Conservation (phyloP, 371 early-diverging fungal species). For the Apophysomyces ossiformis region DNA sequence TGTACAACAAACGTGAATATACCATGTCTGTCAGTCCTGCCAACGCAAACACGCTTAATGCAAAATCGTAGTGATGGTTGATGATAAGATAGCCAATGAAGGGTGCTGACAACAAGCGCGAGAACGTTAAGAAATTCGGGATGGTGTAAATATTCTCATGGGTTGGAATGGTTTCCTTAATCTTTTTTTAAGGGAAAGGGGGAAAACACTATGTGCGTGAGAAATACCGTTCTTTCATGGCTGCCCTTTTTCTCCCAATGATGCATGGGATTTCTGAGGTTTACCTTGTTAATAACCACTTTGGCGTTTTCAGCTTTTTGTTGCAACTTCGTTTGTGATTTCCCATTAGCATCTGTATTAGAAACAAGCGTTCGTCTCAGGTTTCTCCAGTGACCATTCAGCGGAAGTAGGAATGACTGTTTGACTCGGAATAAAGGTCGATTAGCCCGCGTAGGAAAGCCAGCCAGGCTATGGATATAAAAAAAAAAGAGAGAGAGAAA, state of each 20-base stretch:
- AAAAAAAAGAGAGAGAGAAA: neutral
- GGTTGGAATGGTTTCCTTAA: slow-evolving; percentile 34
- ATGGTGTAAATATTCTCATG: slow-evolving; percentile 88
- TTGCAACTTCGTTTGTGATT: slow-evolving; percentile 14
- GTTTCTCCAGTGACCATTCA: neutral
- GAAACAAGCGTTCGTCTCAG: slow-evolving; percentile 6
- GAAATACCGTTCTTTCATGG: neutral
- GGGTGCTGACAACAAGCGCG: slow-evolving; percentile 80
- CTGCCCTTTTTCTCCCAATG: neutral
- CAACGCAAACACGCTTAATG: slow-evolving; percentile 74
- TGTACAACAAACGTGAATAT: slow-evolving; percentile 24
- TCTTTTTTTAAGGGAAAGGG: slow-evolving; percentile 3
- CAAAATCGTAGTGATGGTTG: slow-evolving; percentile 68
- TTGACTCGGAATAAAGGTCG: neutral
- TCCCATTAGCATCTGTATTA: neutral
- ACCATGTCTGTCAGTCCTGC: slow-evolving; percentile 89
- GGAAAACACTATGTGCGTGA: neutral
- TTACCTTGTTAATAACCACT: slow-evolving; percentile 41
- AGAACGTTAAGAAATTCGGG: slow-evolving; percentile 86
- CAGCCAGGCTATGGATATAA: neutral
- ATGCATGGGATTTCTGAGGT: too few species aligned
- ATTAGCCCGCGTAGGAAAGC: neutral
- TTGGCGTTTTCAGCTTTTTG: slow-evolving; percentile 46
- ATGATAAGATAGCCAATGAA: slow-evolving; percentile 88
- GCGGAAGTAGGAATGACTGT: neutral